Evolutionary conservation across 2,329 filamentous ascomycete species (phyloP).

Genomic region (Microsporum audouinii): DNA sequence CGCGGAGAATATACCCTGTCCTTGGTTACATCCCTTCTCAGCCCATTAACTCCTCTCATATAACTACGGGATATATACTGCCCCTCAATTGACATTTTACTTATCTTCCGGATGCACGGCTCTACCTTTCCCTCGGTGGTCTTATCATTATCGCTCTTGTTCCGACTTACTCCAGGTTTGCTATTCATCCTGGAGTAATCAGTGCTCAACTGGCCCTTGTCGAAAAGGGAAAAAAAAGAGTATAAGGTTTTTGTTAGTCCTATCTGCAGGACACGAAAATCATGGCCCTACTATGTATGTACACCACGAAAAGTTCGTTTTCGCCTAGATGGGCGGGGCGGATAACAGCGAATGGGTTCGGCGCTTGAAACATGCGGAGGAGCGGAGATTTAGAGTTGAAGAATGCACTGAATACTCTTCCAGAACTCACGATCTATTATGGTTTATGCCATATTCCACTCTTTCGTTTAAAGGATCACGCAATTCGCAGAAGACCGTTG

Average conservation of each 20-base stretch:
- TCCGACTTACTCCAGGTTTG: not conserved
- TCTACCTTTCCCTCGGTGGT: not conserved
- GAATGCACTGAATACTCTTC: not conserved
- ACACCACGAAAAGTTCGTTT: not conserved
- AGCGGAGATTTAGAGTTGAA: conserved; percentile 3
- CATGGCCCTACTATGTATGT: not conserved
- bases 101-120: not conserved
- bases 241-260: not conserved
- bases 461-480: not conserved
- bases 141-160: not conserved
- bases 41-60: not conserved
- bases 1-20: not conserved
- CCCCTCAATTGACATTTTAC: not conserved
- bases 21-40: not conserved
- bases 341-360: not conserved
- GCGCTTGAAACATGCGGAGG: not conserved
- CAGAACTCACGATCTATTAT: not conserved
- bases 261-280: not conserved
- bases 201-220: not conserved
- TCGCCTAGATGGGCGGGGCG: not conserved
- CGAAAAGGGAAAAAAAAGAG: not conserved
- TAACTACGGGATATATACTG: not conserved
- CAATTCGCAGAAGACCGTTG: not conserved
- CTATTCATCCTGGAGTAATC: not conserved
- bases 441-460: not conserved